A percentile compares a stretch with the other conserved stretches of the same genome.
Evolutionary conservation across 768 basidiomycete genomes (phyloP).

Genomic region (Termitomyces sp.): DNA sequence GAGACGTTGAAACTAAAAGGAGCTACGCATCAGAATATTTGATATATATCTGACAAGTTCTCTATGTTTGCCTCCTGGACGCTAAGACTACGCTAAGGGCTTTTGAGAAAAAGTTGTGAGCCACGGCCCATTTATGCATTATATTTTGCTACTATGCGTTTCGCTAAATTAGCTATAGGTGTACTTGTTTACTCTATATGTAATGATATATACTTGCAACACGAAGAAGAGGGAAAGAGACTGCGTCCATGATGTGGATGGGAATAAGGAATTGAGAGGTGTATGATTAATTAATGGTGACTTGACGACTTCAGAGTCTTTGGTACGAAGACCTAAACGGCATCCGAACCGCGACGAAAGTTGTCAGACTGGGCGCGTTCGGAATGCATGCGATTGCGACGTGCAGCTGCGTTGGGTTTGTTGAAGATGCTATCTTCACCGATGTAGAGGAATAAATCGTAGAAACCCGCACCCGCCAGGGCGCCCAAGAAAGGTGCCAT

Average conservation of each 20-base stretch:
- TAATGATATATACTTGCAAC: background rate
- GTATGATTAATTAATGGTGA: no score
- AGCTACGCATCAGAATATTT: no score
- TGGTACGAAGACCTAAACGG: slow-evolving; percentile 1
- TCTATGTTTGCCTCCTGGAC: no score
- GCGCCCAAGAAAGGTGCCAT: slow-evolving; percentile 55
- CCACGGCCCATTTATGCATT: background rate
- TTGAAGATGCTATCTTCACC: slow-evolving; percentile 54
- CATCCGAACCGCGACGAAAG: slow-evolving; percentile 10
- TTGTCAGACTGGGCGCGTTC: slow-evolving; percentile 3
- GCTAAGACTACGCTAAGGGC: no score
- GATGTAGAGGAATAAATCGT: slow-evolving; percentile 53
- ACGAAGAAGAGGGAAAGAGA: background rate
- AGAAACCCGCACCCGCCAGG: slow-evolving; percentile 44
- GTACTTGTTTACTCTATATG: background rate
- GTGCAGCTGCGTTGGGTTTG: slow-evolving; percentile 21
- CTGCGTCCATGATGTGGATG: background rate
- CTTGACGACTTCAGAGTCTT: background rate
- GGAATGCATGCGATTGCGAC: slow-evolving; percentile 7
- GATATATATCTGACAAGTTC: no score
- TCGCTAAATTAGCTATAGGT: background rate
- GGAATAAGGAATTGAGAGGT: background rate
- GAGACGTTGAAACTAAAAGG: no score
- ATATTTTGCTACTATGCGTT: background rate
- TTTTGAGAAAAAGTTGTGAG: no score